These are phyloP conservation scores for Pseudogymnoascus sp. DNA, from an alignment of 2,329 filamentous ascomycete genomes.

Conservation along the genomic window DNA sequence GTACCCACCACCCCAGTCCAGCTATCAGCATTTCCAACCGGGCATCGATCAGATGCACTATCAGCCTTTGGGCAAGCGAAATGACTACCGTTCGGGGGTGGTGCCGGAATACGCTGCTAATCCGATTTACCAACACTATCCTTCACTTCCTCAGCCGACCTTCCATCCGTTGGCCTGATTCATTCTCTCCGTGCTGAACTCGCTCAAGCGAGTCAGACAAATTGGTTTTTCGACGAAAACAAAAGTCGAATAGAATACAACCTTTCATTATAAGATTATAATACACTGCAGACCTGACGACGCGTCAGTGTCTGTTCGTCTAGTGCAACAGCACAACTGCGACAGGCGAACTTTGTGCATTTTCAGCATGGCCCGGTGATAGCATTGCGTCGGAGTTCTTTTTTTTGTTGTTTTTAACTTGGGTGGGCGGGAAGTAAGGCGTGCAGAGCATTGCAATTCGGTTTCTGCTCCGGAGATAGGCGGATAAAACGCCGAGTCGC, in stretches of 20 bases:
- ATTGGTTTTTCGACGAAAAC: background rate
- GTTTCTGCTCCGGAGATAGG: background rate
- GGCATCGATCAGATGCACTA: slow-evolving; percentile 67
- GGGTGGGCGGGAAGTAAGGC: background rate
- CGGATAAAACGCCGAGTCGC: slow-evolving; percentile 6
- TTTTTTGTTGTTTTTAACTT: background rate
- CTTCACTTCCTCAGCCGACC: slow-evolving; percentile 1
- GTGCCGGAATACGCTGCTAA: slow-evolving; percentile 48
- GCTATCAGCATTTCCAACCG: slow-evolving; percentile 66
- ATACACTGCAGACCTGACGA: background rate
- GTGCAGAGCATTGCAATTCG: slow-evolving; percentile 2
- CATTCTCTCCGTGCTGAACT: background rate
- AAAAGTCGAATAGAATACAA: slow-evolving; percentile 6
- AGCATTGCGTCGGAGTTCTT: slow-evolving; percentile 6
- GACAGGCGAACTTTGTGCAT: background rate
- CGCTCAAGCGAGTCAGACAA: background rate
- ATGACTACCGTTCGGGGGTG: slow-evolving; percentile 60
- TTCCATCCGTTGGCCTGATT: slow-evolving; percentile 3
- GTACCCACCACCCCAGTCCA: slow-evolving; percentile 73
- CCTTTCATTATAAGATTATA: slow-evolving; percentile 3
- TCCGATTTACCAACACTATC: slow-evolving; percentile 1
- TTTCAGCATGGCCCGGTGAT: slow-evolving; percentile 7
- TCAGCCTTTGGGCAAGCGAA: slow-evolving; percentile 62
- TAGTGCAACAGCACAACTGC: background rate
- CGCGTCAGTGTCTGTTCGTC: background rate